A percentile compares a stretch with the other conserved stretches of the same genome.
Conservation (phyloP, 2,329 filamentous ascomycete genomes). For the Lasiodiplodia citricola region DNA sequence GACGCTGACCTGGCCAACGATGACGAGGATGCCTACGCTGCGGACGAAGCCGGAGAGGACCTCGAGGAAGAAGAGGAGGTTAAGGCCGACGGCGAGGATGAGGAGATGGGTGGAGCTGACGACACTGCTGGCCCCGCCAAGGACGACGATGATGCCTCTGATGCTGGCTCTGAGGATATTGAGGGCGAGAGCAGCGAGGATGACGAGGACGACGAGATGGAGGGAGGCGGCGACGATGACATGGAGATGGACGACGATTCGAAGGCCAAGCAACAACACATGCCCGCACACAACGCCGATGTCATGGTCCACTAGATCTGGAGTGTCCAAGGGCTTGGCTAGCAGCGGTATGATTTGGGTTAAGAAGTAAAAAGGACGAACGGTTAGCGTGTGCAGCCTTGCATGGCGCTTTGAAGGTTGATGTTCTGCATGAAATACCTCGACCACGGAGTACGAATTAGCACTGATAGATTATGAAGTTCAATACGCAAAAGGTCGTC, state of each 20-base stretch:
- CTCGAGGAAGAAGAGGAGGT: constrained; percentile 58
- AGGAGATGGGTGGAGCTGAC: constrained; percentile 76
- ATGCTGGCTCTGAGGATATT: constrained; percentile 79
- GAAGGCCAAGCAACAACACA: constrained; percentile 37
- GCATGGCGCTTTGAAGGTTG: constrained; percentile 14
- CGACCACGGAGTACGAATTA: constrained; percentile 12
- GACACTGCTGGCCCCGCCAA: constrained; percentile 55
- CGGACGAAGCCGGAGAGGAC: constrained; percentile 78
- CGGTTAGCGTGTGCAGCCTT: constrained; percentile 2
- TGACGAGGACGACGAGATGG: constrained; percentile 69
- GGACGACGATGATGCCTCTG: constrained; percentile 68
- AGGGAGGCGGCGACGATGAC: constrained; percentile 63
- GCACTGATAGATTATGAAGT: constrained; percentile 22
- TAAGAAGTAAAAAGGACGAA: constrained; percentile 10
- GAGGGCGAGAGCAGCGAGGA: constrained; percentile 77
- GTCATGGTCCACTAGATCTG: constrained; percentile 47
- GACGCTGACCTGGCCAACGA: constrained; percentile 88
- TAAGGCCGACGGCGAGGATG: constrained; percentile 63
- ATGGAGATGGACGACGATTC: constrained; percentile 63
- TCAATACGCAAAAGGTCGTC: neutral
- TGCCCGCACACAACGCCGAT: constrained; percentile 34
- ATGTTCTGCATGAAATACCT: constrained; percentile 23
- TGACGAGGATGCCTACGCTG: constrained; percentile 84
- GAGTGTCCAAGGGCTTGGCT: neutral
- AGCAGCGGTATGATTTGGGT: neutral